Evolutionary conservation across 805 yeast species (phyloP).

Genomic region (Torulaspora maleeae): DNA sequence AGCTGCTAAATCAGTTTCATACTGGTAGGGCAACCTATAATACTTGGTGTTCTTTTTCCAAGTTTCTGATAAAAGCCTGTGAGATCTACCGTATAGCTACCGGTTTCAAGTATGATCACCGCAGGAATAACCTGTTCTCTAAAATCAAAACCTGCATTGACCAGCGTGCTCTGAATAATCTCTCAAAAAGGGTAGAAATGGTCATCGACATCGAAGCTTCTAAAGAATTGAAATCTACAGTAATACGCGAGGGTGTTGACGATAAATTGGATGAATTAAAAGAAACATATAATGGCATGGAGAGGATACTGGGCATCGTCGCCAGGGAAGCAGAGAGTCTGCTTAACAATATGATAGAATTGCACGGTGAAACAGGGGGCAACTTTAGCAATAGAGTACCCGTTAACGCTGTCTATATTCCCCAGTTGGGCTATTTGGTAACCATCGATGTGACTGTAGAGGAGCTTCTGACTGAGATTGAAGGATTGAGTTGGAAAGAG

Average conservation of each 20-base stretch:
- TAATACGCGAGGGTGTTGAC: neutral
- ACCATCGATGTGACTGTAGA: constrained; percentile 22
- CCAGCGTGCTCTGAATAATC: neutral
- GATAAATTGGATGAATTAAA: neutral
- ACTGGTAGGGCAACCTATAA: constrained; percentile 27
- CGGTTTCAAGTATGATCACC: neutral
- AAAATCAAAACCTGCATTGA: neutral
- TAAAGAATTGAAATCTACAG: neutral
- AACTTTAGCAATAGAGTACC: neutral
- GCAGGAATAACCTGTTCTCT: neutral
- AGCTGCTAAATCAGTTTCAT: constrained; percentile 19
- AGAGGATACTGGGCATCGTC: neutral
- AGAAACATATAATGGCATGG: neutral
- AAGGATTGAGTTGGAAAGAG: constrained; percentile 33
- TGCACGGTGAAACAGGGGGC: neutral
- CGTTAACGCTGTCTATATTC: constrained; percentile 41
- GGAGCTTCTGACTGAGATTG: neutral
- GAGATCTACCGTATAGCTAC: constrained; percentile 10
- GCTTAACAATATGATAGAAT: neutral
- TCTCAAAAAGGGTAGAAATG: neutral
- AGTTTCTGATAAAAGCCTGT: constrained; percentile 22
- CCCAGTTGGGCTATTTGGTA: constrained; percentile 43
- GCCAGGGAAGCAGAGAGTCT: neutral
- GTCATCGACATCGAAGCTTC: neutral
- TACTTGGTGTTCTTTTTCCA: constrained; percentile 33